Percentiles rank a stretch among this genome's conserved stretches.
phyloP scores from a whole-genome alignment of 768 basidiomycete species.

The Podaxis carcinomalis region DNA sequence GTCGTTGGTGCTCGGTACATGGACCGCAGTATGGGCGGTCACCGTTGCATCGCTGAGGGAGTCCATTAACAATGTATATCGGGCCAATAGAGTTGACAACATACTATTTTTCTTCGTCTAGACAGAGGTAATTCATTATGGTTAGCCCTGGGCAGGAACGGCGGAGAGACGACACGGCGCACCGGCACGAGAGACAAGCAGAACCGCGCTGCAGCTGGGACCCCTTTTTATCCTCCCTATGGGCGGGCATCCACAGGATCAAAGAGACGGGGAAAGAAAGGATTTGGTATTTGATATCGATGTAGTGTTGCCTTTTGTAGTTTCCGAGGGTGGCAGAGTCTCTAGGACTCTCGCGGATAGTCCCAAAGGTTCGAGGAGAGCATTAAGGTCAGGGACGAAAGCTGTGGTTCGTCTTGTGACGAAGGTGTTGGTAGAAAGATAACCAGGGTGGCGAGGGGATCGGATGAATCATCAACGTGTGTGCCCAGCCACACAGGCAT shows the following conservation, averaged over 20 bases:
- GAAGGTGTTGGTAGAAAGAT: background rate
- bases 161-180: constrained; percentile 14
- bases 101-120: constrained; percentile 43
- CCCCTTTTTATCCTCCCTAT: constrained; percentile 10
- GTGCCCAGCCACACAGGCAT: background rate
- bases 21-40: constrained; percentile 50
- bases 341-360: background rate
- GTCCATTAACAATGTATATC: background rate
- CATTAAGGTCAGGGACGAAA: background rate
- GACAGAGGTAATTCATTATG: background rate
- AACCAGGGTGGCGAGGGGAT: background rate
- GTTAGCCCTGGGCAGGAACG: background rate
- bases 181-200: constrained; percentile 43
- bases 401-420: background rate
- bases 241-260: constrained; percentile 9
- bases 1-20: constrained; percentile 50
- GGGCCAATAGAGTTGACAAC: constrained; percentile 10
- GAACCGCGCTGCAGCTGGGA: constrained; percentile 32
- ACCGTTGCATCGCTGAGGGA: constrained; percentile 57
- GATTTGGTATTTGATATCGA: background rate
- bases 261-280: background rate
- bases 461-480: constrained; percentile 3
- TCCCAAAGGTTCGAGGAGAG: background rate
- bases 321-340: constrained; percentile 1
- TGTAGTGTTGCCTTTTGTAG: background rate